Evolutionary conservation across 2,329 filamentous ascomycete genomes (phyloP).

Genomic region (Venturia aucupariae): DNA sequence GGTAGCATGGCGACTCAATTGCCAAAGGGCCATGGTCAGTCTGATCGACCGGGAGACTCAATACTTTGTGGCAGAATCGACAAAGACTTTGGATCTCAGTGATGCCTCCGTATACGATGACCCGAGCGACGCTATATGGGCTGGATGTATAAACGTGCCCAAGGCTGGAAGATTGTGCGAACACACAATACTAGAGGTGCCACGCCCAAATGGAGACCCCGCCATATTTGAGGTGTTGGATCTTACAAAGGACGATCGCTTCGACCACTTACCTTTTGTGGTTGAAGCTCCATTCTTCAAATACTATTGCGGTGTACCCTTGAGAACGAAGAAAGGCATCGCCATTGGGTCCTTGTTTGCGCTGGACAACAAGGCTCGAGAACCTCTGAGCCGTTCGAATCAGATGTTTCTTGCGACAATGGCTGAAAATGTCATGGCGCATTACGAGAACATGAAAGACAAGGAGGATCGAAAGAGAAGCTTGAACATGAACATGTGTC

Average conservation of each 20-base stretch:
- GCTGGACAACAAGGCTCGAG: conserved; percentile 21
- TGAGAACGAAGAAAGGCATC: conserved; percentile 24
- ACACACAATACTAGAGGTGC: conserved; percentile 21
- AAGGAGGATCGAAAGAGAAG: conserved; percentile 24
- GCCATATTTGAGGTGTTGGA: conserved; percentile 31
- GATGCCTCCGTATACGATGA: conserved; percentile 25
- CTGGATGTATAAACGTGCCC: conserved; percentile 23
- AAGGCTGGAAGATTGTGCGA: conserved; percentile 28
- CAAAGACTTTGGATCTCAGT: conserved; percentile 31
- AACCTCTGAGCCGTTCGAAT: conserved; percentile 19
- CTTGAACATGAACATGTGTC: conserved; percentile 22
- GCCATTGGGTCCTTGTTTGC: conserved; percentile 27
- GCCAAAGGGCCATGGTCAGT: conserved; percentile 30
- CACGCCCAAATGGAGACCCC: conserved; percentile 22
- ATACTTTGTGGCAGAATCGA: conserved; percentile 44
- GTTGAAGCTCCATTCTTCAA: conserved; percentile 23
- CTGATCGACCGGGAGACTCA: conserved; percentile 41
- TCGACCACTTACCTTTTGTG: conserved; percentile 24
- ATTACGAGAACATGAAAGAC: conserved; percentile 23
- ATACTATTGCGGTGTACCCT: conserved; percentile 27
- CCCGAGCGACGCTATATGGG: conserved; percentile 26
- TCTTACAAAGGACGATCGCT: conserved; percentile 24
- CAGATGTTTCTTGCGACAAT: conserved; percentile 5
- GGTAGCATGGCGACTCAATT: conserved; percentile 27
- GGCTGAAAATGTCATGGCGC: conserved; percentile 11